Conservation (phyloP, 306 rosid genomes). For the Crotalaria pallida region DNA sequence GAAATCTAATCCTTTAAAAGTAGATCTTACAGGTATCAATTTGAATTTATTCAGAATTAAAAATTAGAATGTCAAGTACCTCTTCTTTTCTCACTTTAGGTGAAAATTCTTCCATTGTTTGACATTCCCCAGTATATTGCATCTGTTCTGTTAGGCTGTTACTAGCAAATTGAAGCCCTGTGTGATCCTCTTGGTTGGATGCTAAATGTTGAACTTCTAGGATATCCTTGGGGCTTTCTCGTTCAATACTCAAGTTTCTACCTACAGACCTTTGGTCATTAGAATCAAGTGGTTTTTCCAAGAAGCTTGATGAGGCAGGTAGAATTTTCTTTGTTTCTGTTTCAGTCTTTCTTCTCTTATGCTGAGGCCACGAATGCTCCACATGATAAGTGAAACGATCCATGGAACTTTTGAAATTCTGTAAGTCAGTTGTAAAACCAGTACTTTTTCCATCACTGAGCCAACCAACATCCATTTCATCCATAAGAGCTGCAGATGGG, state of each 20-base stretch:
- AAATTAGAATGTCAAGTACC: conserved; percentile 44
- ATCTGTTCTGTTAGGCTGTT: conserved; percentile 22
- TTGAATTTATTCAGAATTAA: neutral
- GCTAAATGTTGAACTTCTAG: conserved; percentile 33
- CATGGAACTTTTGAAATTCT: conserved; percentile 19
- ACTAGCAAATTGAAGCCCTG: conserved; percentile 3
- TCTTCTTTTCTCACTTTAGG: conserved; percentile 32
- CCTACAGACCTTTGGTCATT: conserved; percentile 14
- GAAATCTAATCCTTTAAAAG: neutral
- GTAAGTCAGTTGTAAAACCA: conserved; percentile 27
- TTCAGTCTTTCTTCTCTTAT: conserved; percentile 52
- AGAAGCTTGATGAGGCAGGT: conserved; percentile 25
- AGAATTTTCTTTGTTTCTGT: conserved; percentile 10
- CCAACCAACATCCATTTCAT: conserved; percentile 23
- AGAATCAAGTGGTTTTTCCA: conserved; percentile 32
- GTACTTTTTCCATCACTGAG: conserved; percentile 19
- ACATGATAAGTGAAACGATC: conserved; percentile 23
- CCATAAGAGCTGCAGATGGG: conserved; percentile 30
- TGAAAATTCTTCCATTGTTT: conserved; percentile 31
- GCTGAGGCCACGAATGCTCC: conserved; percentile 39
- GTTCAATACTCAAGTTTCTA: conserved; percentile 27
- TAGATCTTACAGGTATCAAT: neutral
- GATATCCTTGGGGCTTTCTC: conserved; percentile 27
- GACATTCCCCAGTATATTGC: conserved; percentile 27
- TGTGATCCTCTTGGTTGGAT: conserved; percentile 26